These are phyloP conservation scores for Fraxinus anomala DNA, from an alignment of 257 asterid species.

Conservation along the genomic window DNA sequence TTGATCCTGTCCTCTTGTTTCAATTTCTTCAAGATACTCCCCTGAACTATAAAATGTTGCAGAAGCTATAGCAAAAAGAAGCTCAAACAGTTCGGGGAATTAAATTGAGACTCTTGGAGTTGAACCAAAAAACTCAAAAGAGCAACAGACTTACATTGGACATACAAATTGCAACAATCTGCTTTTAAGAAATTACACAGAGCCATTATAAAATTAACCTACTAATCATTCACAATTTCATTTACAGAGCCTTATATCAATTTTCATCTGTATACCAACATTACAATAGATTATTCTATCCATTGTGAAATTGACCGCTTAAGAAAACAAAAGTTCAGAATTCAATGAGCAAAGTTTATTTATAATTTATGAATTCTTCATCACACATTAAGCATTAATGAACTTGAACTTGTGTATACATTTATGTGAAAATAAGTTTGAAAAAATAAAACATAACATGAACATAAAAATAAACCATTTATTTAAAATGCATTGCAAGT, in stretches of 20 bases:
- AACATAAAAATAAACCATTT: conserved; percentile 17
- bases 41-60: neutral
- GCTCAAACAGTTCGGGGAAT: neutral
- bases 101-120: neutral
- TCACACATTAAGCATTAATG: neutral
- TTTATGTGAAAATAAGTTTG: too few species aligned
- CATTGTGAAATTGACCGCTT: neutral
- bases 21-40: neutral
- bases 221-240: conserved; percentile 1
- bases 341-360: conserved; percentile 4
- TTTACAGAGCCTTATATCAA: conserved; percentile 2
- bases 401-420: conserved; percentile 4
- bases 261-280: neutral
- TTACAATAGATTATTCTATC: neutral
- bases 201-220: neutral
- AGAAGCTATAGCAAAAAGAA: neutral
- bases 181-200: neutral
- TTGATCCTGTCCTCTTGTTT: neutral
- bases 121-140: neutral
- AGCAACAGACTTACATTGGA: neutral
- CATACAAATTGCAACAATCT: neutral
- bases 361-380: neutral
- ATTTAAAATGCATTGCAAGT: neutral
- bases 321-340: neutral
- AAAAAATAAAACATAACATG: neutral